phyloP scores from a whole-genome alignment of 2,329 filamentous ascomycete genomes.

The Cercospora sesami region DNA sequence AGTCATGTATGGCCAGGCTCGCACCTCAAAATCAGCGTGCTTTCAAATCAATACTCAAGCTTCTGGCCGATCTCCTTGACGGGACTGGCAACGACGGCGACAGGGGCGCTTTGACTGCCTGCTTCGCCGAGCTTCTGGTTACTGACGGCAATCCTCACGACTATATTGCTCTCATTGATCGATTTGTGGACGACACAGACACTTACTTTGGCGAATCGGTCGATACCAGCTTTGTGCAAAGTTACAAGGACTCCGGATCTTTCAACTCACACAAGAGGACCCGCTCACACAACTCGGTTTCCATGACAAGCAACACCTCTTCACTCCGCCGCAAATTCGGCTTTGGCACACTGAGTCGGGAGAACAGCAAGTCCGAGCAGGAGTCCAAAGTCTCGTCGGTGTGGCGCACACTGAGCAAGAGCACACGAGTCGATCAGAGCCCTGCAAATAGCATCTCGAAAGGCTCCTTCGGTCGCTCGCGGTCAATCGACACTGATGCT shows the following conservation, averaged over 20 bases:
- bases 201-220: conserved; percentile 73
- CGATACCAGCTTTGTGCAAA: conserved; percentile 26
- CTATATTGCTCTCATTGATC: conserved; percentile 85
- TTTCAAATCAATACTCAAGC: conserved; percentile 78
- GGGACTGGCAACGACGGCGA: conserved; percentile 90
- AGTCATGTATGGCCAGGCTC: conserved; percentile 53
- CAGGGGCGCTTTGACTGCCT: conserved; percentile 79
- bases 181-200: conserved; percentile 85
- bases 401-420: conserved; percentile 88
- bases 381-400: conserved; percentile 72
- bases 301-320: conserved; percentile 80
- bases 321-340: conserved; percentile 83
- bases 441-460: conserved; percentile 67
- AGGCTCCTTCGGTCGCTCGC: conserved; percentile 66
- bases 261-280: conserved; percentile 50
- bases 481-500: conserved; percentile 71
- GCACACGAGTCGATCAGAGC: conserved; percentile 59
- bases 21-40: conserved; percentile 67
- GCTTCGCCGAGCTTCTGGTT: conserved; percentile 84
- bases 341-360: conserved; percentile 68
- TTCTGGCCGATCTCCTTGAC: conserved; percentile 83
- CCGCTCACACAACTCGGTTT: conserved; percentile 66
- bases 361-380: conserved; percentile 73
- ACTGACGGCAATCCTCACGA: conserved; percentile 73
- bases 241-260: conserved; percentile 29